Base-by-base conservation (phyloP, 2,329 filamentous ascomycete species). In the Fusarium nisikadoi region DNA sequence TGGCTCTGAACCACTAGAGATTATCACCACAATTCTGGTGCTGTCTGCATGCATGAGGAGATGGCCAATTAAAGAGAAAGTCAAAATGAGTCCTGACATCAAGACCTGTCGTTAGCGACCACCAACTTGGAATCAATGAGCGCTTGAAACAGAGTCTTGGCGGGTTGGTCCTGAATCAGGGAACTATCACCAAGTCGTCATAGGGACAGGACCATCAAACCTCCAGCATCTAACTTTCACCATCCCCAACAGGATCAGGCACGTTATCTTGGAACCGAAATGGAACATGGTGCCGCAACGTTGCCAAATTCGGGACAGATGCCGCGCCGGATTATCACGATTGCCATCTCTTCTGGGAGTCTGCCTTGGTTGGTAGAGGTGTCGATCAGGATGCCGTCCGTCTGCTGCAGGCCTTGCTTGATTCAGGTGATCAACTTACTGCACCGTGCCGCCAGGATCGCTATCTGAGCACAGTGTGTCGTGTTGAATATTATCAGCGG, bases 161-260 rank as follows among this genome's bases (percentile, higher is more conserved):
- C 42, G 55, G 49, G 36, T 52, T 65, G 36, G 42, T 62, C 43
- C 57, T 68, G 54, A 62, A 71, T 68, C 68, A 71, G 52, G 63
- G 68, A 68, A 71, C 38, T 45, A 60, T 68, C 62, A 62, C 31
- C 42, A 67, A 54, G 46, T 73, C 70, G 70, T 73, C 70, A 73
- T 73, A 62, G 29, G 41, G 60, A 38, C 23, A n/a, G 50, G 60
- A 27, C 35, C 41, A 65, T 41, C 27, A 55, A 42, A 27, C 45
- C 38, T 60, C 55, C 59, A 61, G n/a, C n/a, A 36, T 65, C 54
- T 35, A 62, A 62, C 65, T 60, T 68, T 39, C 23, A 39, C 41
- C 52, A 69, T 57, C 39, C 49, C 41, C 23, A 65, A 33, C 25
- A 42, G 33, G 43, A 29, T 41, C 43, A 55, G 39, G 41, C 50